Percentiles rank a stretch among this genome's conserved stretches.
These are phyloP conservation scores for Trichophyton benhamiae DNA, from an alignment of 2,329 filamentous ascomycete species.

Conservation along the genomic window DNA sequence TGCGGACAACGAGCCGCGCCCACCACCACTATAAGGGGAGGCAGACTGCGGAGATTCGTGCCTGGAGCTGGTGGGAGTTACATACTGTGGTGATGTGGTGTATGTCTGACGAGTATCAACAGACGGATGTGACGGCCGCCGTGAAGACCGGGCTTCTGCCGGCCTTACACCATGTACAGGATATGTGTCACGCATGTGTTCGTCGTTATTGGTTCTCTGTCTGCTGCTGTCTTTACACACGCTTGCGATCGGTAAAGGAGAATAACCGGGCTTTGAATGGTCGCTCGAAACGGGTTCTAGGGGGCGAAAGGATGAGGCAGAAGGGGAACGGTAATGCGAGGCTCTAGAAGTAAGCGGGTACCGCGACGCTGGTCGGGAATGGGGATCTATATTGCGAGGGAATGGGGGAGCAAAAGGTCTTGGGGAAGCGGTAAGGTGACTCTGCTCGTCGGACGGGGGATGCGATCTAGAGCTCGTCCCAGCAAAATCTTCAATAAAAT, in stretches of 20 bases:
- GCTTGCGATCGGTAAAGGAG: conserved; percentile 23
- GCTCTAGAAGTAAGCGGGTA: conserved; percentile 23
- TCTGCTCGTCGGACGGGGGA: conserved; percentile 6
- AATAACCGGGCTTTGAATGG: conserved; percentile 23
- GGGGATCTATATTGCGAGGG: conserved; percentile 16
- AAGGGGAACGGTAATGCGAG: conserved; percentile 23
- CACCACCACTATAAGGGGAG: conserved; percentile 44
- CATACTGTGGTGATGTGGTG: conserved; percentile 48
- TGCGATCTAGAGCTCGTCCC: conserved; percentile 24
- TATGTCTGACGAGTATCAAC: conserved; percentile 37
- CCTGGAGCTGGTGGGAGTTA: conserved; percentile 42
- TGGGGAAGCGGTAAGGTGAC: conserved; percentile 3
- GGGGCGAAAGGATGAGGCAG: conserved; percentile 19
- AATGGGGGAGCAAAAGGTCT: neutral
- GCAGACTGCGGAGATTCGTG: conserved; percentile 50
- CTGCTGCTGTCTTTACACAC: conserved; percentile 23
- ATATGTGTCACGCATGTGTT: conserved; percentile 23
- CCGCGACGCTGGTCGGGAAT: conserved; percentile 25
- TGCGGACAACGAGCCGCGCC: conserved; percentile 43
- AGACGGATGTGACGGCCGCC: conserved; percentile 30
- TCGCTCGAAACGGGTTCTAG: conserved; percentile 21
- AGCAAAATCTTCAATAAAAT: conserved; percentile 16
- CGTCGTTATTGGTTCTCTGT: conserved; percentile 22
- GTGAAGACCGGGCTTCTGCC: conserved; percentile 23
- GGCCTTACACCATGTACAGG: conserved; percentile 23